A percentile compares a stretch with the other conserved stretches of the same genome.
phyloP scores from a whole-genome alignment of 2,329 filamentous ascomycete species.

The Ilyonectria robusta region DNA sequence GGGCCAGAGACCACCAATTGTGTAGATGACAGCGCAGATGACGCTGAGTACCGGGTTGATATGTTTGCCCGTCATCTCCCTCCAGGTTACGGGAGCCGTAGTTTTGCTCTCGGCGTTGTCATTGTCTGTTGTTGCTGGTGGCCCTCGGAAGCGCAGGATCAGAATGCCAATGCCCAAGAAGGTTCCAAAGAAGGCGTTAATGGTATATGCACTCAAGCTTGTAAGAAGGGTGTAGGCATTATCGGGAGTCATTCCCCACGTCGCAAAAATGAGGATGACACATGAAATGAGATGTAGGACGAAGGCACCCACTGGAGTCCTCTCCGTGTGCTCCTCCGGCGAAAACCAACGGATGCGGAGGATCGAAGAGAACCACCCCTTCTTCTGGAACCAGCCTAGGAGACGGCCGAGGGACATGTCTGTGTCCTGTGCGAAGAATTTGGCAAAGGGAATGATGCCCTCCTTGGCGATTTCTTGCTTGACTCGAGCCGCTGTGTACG shows the following conservation, averaged over 20 bases:
- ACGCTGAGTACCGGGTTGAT: constrained; percentile 52
- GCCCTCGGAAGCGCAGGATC: constrained; percentile 52
- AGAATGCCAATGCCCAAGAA: constrained; percentile 55
- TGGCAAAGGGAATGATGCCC: constrained; percentile 65
- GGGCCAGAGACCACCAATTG: constrained; percentile 51
- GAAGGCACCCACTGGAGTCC: constrained; percentile 54
- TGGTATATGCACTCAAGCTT: constrained; percentile 51
- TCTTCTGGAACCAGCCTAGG: constrained; percentile 49
- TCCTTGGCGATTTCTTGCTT: constrained; percentile 75
- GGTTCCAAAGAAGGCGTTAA: constrained; percentile 53
- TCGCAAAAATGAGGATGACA: constrained; percentile 53
- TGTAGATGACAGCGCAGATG: constrained; percentile 49
- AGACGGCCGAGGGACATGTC: constrained; percentile 54
- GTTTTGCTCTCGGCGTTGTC: constrained; percentile 31
- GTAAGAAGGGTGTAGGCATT: constrained; percentile 52
- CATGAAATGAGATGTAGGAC: constrained; percentile 53
- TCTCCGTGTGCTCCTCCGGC: constrained; percentile 54
- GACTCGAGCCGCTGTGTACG: constrained; percentile 68
- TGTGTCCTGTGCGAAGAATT: constrained; percentile 61
- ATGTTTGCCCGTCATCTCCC: constrained; percentile 50
- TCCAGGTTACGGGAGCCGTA: constrained; percentile 44
- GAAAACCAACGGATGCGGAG: constrained; percentile 49
- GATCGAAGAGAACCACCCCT: constrained; percentile 49
- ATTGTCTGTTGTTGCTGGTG: constrained; percentile 44
- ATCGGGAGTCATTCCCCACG: constrained; percentile 44